phyloP scores from a whole-genome alignment of 352 stramenopile genomes.

The Phytophthora uliginosa region DNA sequence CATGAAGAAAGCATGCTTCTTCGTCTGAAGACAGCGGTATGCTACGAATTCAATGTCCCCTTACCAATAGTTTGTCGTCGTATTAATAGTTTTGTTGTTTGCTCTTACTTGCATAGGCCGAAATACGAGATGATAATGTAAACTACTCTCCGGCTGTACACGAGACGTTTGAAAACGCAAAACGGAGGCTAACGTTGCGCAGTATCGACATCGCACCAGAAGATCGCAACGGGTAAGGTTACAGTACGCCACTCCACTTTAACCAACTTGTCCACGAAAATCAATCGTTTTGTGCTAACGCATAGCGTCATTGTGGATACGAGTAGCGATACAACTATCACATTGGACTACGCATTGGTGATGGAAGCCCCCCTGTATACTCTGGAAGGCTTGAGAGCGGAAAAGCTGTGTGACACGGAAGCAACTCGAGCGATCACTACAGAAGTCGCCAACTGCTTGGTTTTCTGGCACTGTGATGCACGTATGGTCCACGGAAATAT shows the following conservation, averaged over 20 bases:
- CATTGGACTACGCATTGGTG: constrained; percentile 65
- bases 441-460: constrained; percentile 59
- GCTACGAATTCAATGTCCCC: constrained; percentile 1
- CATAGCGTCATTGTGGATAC: constrained; percentile 17
- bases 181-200: constrained; percentile 54
- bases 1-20: constrained; percentile 57
- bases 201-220: constrained; percentile 47
- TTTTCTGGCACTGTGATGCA: constrained; percentile 69
- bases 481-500: constrained; percentile 73
- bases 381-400: constrained; percentile 43
- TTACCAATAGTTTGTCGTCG: neutral
- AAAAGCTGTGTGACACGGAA: constrained; percentile 46
- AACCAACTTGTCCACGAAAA: constrained; percentile 5
- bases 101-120: constrained; percentile 7
- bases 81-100: neutral
- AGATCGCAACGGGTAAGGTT: constrained; percentile 62
- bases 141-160: constrained; percentile 36
- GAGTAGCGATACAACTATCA: constrained; percentile 56
- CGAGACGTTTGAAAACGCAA: constrained; percentile 64
- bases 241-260: neutral
- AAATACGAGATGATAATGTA: constrained; percentile 24
- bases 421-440: constrained; percentile 43
- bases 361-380: constrained; percentile 65
- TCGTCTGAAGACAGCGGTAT: constrained; percentile 52
- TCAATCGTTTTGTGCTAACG: constrained; percentile 27